Evolutionary conservation across 192 early-diverging fungal genomes (phyloP), one percentile per base, ranked within the genome.

Genomic region (Backusella parvicylindrica): DNA sequence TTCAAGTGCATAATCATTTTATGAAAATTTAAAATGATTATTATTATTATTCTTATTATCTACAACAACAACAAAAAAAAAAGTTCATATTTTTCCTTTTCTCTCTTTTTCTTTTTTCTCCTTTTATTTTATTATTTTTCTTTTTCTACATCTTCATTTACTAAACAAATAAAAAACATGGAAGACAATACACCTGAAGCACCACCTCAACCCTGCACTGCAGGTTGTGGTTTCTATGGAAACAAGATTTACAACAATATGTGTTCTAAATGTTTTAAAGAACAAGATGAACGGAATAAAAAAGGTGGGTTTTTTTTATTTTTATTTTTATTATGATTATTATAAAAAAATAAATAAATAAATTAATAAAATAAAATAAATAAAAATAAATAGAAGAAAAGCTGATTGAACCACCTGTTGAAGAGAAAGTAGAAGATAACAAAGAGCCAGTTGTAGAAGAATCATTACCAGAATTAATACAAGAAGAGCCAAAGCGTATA

Each of bases 181-280:
- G 92, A 92, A 75, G 85, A 91, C 74, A 90, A 93, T 74, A 85
- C 85, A 69, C 77, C 90, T 63, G 84, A 85, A 15, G 84, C 91
- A 68, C 70, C 77, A 71, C 84, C 90, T 56, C 83, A 77, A 70
- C 82, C 86, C 68, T 94, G 92, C 81, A 84, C 85, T 73, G 88
- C 87, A 73, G 88, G 88, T 68, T 94, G 92, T 74, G 89, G 89
- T 12, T 92, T 92, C 81, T 94, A 92, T 71, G 91, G 88, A 26
- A 90, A 89, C 73, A 85, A 86, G 36, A 84, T 91, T 49, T 90
- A 90, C 78, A 90, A 91, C 81, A 84, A 91, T 74, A 84, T 92
- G 83, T 94, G 93, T 78, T 92, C 91, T 15, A 91, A 92, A 70
- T 94, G 93, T 79, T 92, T 87, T 79, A 91, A 90, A 79, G 88